Percentiles rank a stretch among this genome's conserved stretches.
Evolutionary conservation across 495 filamentous ascomycete species (phyloP).

Genomic region (Aspergillus heteromorphus): DNA sequence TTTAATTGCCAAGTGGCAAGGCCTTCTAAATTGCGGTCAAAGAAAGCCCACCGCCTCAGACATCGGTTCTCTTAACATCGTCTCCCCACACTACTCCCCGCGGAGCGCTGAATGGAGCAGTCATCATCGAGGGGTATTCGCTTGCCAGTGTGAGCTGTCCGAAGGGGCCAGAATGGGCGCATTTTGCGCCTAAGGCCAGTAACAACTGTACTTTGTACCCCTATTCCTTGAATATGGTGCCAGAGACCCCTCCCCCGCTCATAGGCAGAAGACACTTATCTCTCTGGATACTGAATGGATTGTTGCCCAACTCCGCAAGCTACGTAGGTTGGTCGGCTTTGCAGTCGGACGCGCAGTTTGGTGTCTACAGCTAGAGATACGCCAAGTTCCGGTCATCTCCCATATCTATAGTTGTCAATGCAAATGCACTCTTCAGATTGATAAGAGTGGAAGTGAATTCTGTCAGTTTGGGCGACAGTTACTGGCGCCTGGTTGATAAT

Average conservation of each 20-base stretch:
- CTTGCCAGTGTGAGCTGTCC: not conserved
- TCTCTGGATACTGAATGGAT: not conserved
- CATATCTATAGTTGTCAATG: not conserved
- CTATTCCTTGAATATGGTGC: not conserved
- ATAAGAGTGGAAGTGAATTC: not conserved
- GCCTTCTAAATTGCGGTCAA: conserved; percentile 8
- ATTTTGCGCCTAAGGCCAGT: conserved; percentile 2
- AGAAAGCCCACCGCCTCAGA: conserved; percentile 6
- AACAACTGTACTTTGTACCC: not conserved
- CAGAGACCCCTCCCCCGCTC: not conserved
- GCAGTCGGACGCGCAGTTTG: not conserved
- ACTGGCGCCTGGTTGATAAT: not conserved
- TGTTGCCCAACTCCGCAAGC: conserved; percentile 11
- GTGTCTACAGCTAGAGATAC: not conserved
- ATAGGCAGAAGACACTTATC: not conserved
- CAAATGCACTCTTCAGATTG: not conserved
- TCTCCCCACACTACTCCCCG: not conserved
- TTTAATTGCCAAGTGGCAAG: conserved; percentile 8
- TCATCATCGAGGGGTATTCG: not conserved
- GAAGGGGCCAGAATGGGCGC: not conserved
- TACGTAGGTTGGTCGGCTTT: not conserved
- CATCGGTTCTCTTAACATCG: not conserved
- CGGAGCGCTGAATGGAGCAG: not conserved
- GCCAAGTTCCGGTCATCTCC: not conserved
- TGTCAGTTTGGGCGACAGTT: not conserved